These are phyloP conservation scores for Erythrobasidium yunnanense DNA, from an alignment of 768 basidiomycete species.

Conservation along the genomic window DNA sequence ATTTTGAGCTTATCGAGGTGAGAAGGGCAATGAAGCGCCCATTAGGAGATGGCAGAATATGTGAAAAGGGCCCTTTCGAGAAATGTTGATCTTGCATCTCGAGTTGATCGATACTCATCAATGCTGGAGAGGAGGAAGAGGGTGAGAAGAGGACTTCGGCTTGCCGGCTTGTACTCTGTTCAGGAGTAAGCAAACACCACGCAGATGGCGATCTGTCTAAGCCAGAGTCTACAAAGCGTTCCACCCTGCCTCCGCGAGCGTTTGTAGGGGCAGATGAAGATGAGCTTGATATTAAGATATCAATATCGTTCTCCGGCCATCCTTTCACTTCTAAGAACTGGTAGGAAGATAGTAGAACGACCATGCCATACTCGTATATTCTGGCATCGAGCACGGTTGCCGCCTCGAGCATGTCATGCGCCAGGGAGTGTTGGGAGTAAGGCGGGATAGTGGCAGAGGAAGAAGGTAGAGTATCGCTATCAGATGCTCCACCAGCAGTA, in stretches of 20 bases:
- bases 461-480: neutral
- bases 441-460: constrained; percentile 41
- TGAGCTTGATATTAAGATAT: too few species aligned
- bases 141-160: constrained; percentile 80
- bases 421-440: constrained; percentile 77
- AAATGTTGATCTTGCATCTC: constrained; percentile 75
- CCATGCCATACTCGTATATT: constrained; percentile 75
- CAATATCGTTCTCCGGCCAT: constrained; percentile 47
- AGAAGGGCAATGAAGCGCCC: constrained; percentile 82
- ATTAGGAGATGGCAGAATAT: constrained; percentile 80
- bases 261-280: too few species aligned
- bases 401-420: constrained; percentile 62
- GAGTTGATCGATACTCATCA: constrained; percentile 75
- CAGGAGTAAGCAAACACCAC: constrained; percentile 83
- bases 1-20: constrained; percentile 45
- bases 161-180: constrained; percentile 76
- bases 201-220: constrained; percentile 66
- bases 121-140: constrained; percentile 68
- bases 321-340: constrained; percentile 74
- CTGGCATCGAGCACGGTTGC: constrained; percentile 77
- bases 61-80: constrained; percentile 75
- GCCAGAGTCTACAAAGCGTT: constrained; percentile 44
- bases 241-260: constrained; percentile 18
- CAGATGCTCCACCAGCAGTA: constrained; percentile 23
- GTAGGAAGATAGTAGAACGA: constrained; percentile 67